Base-by-base conservation (phyloP, 2,329 filamentous ascomycete species). In the Huntiella omanensis region DNA sequence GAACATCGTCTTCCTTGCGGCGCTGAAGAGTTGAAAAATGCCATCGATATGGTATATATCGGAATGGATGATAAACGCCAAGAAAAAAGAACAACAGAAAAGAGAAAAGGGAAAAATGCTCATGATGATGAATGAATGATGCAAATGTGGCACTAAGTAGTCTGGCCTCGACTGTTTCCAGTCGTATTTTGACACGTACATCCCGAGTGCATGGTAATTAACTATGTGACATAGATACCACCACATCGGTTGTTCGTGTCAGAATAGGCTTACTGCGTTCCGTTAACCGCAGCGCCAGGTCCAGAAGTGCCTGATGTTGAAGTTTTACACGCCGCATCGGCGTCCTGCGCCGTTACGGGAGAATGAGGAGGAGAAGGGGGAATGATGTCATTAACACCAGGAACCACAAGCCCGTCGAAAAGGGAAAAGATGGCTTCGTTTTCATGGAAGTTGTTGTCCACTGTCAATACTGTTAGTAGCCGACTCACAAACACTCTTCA, bases 361-460 rank as follows among this genome's bases (percentile, higher is more conserved):
- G 45, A 45, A 40, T 36, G 33, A 16, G 41, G 33, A 12, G 51
- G 47, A 7, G 43, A 47, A 28, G 40, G 47, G 15, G 42, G 45
- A 13, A 48, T 43, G 38, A 46, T 16, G 43, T 50, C 43, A 52
- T 83, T 72, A 43, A 86, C 64, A 51, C 77, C 72, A 40, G 74
- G 64, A n/a, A 83, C 75, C 50, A 72, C 60, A 3, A 98, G 69
- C 17, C 76, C 85, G 12, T 87, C 73, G 59, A 98, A 91, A 19
- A 96, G 68, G 40, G 82, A 73, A 60, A 94, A 96, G 54, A 98
- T 82, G 47, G 77, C 79, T 45, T 76, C 71, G 47, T 75, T 76
- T 55, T 85, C 71, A 60, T 93, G 85, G 77, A 98, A 98, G 60
- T 98, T 86, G 58, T 98, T 98, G 67, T 98, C 86, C 22, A 98